These are phyloP conservation scores for Zasmidium citrigriseum DNA, from an alignment of 2,329 filamentous ascomycete species.

Conservation along the genomic window DNA sequence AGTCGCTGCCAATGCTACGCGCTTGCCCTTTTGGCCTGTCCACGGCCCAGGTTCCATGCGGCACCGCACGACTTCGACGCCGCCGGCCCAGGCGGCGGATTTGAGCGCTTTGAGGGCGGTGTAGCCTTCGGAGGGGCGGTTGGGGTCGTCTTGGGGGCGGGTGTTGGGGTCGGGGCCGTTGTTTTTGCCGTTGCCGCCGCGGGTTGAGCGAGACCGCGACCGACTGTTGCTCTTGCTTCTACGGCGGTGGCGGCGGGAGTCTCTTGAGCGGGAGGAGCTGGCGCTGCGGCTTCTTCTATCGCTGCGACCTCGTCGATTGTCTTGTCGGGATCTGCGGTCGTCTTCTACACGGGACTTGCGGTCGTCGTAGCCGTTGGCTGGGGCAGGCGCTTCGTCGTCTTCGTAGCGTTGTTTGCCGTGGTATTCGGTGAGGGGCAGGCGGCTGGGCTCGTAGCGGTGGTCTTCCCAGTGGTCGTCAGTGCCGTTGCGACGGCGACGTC, in stretches of 20 bases:
- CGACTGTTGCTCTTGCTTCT: too few relatives aligned
- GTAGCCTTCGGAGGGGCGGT: slow-evolving; percentile 9
- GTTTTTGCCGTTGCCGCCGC: neutral
- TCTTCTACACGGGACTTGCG: neutral
- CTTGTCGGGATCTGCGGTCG: neutral
- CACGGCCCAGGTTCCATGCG: slow-evolving; percentile 86
- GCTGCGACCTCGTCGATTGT: neutral
- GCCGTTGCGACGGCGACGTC: neutral
- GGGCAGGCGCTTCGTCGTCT: neutral
- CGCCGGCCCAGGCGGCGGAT: slow-evolving; percentile 9
- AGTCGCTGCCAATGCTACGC: slow-evolving; percentile 77
- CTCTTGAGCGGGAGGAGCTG: neutral
- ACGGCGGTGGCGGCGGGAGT: too few relatives aligned
- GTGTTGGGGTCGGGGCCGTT: neutral
- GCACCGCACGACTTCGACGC: slow-evolving; percentile 73
- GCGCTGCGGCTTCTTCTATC: neutral
- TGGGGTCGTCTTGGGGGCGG: slow-evolving; percentile 5
- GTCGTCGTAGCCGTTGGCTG: neutral
- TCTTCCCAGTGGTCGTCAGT: neutral
- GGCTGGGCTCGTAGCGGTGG: neutral
- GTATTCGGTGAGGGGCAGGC: neutral
- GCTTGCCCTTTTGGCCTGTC: slow-evolving; percentile 88
- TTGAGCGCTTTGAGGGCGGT: slow-evolving; percentile 14
- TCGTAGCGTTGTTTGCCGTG: neutral
- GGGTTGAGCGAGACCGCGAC: slow-evolving; percentile 3